These are phyloP conservation scores for Endotrypanum monterogeii DNA, from an alignment of 208 protist genomes.

Conservation along the genomic window DNA sequence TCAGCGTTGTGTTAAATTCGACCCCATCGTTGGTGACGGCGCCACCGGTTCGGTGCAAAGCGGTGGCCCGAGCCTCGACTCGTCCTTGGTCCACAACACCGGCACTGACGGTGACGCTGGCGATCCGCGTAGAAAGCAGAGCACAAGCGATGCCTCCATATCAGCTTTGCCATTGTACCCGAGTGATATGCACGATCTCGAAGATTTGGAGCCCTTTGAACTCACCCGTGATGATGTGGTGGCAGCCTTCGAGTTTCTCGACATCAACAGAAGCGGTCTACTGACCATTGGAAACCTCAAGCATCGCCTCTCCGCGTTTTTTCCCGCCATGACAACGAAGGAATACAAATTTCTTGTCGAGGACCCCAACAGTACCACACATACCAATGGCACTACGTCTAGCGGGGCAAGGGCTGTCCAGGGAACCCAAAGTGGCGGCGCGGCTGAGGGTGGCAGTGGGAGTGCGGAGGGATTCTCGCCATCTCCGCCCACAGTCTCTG, in stretches of 20 bases:
- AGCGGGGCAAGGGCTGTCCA: neutral
- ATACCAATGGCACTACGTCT: neutral
- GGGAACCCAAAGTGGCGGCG: neutral
- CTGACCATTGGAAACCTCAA: conserved; percentile 90
- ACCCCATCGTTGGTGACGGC: neutral
- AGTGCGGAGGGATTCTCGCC: neutral
- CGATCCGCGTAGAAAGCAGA: neutral
- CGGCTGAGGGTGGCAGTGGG: neutral
- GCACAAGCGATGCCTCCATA: neutral
- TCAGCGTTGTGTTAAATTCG: conserved; percentile 10
- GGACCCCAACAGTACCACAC: conserved; percentile 42
- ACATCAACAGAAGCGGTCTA: conserved; percentile 73
- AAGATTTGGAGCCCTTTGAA: conserved; percentile 31
- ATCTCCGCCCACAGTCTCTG: neutral
- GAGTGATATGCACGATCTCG: neutral
- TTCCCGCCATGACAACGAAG: conserved; percentile 90
- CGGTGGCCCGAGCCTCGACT: conserved; percentile 6
- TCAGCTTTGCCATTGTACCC: neutral
- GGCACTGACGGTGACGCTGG: neutral
- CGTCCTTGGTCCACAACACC: neutral
- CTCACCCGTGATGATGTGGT: conserved; percentile 86
- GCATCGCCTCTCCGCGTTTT: conserved; percentile 90
- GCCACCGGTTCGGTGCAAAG: neutral
- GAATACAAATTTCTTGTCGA: conserved; percentile 94
- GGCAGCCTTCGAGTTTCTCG: conserved; percentile 93